phyloP scores from a whole-genome alignment of 2,329 filamentous ascomycete species.

The Cladosporium oxysporum region DNA sequence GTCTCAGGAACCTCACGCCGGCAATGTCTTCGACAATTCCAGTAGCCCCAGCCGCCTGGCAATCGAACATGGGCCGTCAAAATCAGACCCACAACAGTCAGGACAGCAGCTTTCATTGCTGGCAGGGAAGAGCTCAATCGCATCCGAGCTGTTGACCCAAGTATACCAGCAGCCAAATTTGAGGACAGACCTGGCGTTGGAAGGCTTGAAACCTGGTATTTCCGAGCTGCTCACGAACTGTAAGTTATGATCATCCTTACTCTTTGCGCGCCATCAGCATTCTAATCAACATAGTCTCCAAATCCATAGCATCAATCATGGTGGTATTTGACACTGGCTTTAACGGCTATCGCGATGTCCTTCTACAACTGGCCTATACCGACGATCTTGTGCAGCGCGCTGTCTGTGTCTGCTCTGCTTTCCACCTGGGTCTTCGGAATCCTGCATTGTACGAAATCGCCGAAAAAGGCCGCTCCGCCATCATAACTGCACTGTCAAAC shows the following conservation, averaged over 20 bases:
- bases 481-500: neutral
- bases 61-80: neutral
- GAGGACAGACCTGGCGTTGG: neutral
- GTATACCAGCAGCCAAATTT: neutral
- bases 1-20: neutral
- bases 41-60: neutral
- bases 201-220: neutral
- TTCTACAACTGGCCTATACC: neutral
- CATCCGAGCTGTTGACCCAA: neutral
- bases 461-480: neutral
- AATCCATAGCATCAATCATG: neutral
- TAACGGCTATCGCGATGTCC: neutral
- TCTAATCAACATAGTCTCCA: neutral
- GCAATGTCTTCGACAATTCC: neutral
- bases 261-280: neutral
- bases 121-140: neutral
- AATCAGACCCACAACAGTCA: neutral
- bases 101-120: neutral
- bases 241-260: neutral
- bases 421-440: neutral
- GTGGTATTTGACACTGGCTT: neutral
- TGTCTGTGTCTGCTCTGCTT: neutral
- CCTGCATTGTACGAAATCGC: neutral
- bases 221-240: neutral
- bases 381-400: neutral